Base-by-base conservation (phyloP, 371 early-diverging fungal genomes). In the Umbelopsis sp. region DNA sequence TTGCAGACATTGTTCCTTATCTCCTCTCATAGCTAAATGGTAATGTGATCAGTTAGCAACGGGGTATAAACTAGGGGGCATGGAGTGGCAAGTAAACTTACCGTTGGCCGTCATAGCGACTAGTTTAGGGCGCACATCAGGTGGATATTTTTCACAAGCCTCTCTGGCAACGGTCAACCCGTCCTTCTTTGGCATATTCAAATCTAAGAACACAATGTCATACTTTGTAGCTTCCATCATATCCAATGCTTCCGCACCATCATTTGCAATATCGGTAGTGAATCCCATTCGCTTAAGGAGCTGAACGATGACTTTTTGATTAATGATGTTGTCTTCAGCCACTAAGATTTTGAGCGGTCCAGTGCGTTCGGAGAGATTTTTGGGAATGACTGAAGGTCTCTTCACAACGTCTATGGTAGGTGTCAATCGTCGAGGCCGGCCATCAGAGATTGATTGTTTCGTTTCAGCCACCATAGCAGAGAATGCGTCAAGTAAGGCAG, bases 51-150 rank as follows among this genome's bases (percentile, higher is more conserved):
- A 20, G 25, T 4, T 20, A 29, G 29, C 18, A 8, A 48, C 44
- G 20, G 9, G 35, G 16, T 14, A 5, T n/a, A 38, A 14, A 37
- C 7, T 7, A 16, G 38, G 14, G 24, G 48, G 0, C 0, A 35
- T 29, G 10, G 1, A 14, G 48, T 44, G 18, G 41, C 12, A 7
- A 0, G 41, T 41, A 41, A 6, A 38, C 65, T 65, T 48, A 65
- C 65, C 67, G 35, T 67, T 67, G 11, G 67, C 67, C 4, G 67
- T 67, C 67, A 67, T 67, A 18, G 67, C 67, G 9, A 67, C 44
- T 29, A 67, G 35, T n/a, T 29, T 53, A 20, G 67, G 67, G 14
- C 67, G 67, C 7, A 18, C 12, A 32, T 67, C 53, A 6, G 25
- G 16, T 9, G 45, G 22, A 11, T 22, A 64, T n/a, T 18, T 29